These are phyloP conservation scores for Gossypium stocksii DNA, from an alignment of 345 rosid species.

Conservation along the genomic window DNA sequence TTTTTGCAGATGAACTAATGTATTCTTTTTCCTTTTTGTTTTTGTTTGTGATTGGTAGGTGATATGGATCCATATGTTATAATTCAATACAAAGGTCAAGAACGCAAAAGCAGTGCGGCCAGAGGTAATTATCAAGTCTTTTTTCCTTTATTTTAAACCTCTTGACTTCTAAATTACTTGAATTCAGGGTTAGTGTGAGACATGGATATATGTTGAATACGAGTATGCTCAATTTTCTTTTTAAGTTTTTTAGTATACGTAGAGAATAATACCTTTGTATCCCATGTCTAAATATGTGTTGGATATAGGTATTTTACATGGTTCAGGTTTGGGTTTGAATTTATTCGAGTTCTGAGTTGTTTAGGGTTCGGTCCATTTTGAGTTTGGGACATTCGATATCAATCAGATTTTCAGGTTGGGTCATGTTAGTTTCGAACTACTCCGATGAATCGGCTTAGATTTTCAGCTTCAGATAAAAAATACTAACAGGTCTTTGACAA, in stretches of 20 bases:
- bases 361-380: too few relatives aligned
- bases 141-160: not conserved
- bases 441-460: too few relatives aligned
- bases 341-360: too few relatives aligned
- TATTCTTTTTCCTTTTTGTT: not conserved
- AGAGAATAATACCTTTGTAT: not conserved
- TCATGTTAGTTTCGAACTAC: not conserved
- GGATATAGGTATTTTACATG: not conserved
- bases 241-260: not conserved
- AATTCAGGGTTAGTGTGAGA: not conserved
- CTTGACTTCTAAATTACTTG: not conserved
- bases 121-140: slow-evolving; percentile 36
- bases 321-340: too few relatives aligned
- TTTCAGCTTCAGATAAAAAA: too few relatives aligned
- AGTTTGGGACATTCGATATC: too few relatives aligned
- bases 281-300: not conserved
- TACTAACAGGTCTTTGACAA: too few relatives aligned
- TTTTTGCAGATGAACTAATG: not conserved
- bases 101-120: slow-evolving; percentile 60
- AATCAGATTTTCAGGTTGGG: too few relatives aligned
- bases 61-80: slow-evolving; percentile 69
- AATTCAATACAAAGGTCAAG: slow-evolving; percentile 65
- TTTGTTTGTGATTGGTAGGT: slow-evolving; percentile 29
- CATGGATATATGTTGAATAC: not conserved
- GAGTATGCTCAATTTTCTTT: too few relatives aligned